Conservation (phyloP, 2,329 filamentous ascomycete species). For the Fusarium gaditjirri region DNA sequence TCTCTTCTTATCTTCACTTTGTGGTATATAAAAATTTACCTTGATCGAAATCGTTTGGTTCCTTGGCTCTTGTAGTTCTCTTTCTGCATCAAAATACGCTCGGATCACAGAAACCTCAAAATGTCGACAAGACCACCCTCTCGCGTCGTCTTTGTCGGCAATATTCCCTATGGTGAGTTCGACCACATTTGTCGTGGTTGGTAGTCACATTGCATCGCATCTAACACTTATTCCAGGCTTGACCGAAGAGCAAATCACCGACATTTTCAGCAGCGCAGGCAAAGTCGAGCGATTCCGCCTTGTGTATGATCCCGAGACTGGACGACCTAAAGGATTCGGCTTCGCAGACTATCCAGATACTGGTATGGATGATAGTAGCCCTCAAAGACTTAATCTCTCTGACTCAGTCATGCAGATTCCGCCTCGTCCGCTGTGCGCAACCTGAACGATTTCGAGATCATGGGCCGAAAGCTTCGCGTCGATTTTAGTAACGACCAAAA, state of each 20-base stretch:
- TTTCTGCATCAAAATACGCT: not conserved
- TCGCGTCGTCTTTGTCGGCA: conserved; percentile 85
- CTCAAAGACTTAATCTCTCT: conserved; percentile 14
- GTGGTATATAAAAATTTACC: not conserved
- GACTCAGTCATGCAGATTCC: conserved; percentile 61
- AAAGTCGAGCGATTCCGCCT: conserved; percentile 92
- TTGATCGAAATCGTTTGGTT: not conserved
- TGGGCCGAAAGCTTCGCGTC: conserved; percentile 92
- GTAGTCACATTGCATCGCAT: conserved; percentile 4
- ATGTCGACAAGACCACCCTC: conserved; percentile 82
- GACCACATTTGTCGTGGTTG: not conserved
- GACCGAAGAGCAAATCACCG: conserved; percentile 94
- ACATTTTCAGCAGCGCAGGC: conserved; percentile 91
- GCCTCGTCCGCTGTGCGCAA: conserved; percentile 95
- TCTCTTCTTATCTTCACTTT: not conserved
- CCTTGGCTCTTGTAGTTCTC: not conserved
- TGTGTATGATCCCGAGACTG: conserved; percentile 95
- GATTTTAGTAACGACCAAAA: conserved; percentile 96
- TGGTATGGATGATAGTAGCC: conserved; percentile 61
- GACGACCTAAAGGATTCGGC: conserved; percentile 93
- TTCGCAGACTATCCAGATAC: conserved; percentile 96
- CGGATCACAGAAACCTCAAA: not conserved
- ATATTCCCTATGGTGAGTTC: conserved; percentile 80
- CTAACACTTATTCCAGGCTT: conserved; percentile 70
- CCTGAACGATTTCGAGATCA: conserved; percentile 93